Conservation (phyloP, 257 asterid genomes). For the Przewalskia tangutica region DNA sequence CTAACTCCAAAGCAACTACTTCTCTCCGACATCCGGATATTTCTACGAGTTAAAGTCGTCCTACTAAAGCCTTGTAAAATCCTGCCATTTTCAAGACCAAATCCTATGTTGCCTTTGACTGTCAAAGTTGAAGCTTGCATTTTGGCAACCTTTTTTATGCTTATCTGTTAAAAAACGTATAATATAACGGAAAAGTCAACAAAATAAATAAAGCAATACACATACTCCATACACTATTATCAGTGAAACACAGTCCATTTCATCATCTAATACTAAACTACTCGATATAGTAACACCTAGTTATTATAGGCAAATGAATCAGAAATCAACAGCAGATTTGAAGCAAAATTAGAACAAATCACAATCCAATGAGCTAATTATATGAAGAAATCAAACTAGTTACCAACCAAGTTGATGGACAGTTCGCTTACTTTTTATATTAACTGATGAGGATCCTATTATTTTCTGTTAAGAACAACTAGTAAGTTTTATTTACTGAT, state of each 20-base stretch:
- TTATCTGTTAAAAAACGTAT: constrained; percentile 16
- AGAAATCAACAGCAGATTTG: not conserved
- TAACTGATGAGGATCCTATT: too few relatives aligned
- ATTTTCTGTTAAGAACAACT: too few relatives aligned
- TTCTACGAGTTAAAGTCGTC: not conserved
- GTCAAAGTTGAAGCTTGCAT: constrained; percentile 54
- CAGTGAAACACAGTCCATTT: not conserved
- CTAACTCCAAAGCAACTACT: constrained; percentile 35
- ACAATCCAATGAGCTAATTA: not conserved
- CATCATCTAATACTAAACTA: not conserved
- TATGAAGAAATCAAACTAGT: not conserved
- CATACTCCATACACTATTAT: not conserved
- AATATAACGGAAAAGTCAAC: constrained; percentile 23
- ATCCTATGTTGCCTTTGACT: constrained; percentile 26
- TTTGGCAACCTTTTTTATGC: constrained; percentile 2
- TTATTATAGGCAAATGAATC: not conserved
- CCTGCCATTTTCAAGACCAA: constrained; percentile 28
- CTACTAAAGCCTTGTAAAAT: constrained; percentile 17
- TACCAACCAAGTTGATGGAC: constrained; percentile 9
- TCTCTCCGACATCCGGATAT: constrained; percentile 29
- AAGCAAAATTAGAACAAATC: not conserved
- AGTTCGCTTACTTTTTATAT: not conserved
- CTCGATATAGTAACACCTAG: not conserved
- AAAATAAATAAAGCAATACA: not conserved
- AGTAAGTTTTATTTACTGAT: too few relatives aligned